Conservation (phyloP, 2,329 filamentous ascomycete species). For the Colletotrichum lentis region DNA sequence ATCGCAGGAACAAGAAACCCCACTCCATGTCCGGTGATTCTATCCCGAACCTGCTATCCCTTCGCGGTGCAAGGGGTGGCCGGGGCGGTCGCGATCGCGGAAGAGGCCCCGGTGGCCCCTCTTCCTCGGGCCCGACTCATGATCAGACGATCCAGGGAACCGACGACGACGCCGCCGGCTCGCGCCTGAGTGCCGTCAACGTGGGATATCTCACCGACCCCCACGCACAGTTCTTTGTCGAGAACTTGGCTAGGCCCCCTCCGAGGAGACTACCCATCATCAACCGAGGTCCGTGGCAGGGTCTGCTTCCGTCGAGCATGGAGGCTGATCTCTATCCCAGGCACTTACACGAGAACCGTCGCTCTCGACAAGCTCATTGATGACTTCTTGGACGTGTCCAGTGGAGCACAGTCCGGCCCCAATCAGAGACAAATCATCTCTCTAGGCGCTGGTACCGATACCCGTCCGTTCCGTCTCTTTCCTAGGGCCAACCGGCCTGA, state of each 20-base stretch:
- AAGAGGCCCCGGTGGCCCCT: constrained; percentile 44
- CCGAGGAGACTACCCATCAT: constrained; percentile 85
- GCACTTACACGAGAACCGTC: constrained; percentile 89
- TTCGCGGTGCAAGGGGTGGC: constrained; percentile 57
- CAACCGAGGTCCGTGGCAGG: constrained; percentile 75
- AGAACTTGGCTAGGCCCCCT: constrained; percentile 54
- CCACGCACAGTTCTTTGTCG: constrained; percentile 77
- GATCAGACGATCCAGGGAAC: constrained; percentile 87
- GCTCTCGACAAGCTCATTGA: constrained; percentile 82
- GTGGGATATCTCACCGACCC: constrained; percentile 85
- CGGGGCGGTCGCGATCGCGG: constrained; percentile 48
- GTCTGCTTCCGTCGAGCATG: constrained; percentile 38
- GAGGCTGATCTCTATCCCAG: constrained; percentile 53
- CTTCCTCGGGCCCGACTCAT: constrained; percentile 53
- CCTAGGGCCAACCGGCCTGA: constrained; percentile 49
- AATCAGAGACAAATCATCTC: constrained; percentile 80
- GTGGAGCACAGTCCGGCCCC: constrained; percentile 39
- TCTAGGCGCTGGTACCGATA: constrained; percentile 92
- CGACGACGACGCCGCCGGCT: constrained; percentile 89
- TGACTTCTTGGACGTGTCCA: constrained; percentile 67
- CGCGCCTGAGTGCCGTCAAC: constrained; percentile 86
- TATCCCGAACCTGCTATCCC: constrained; percentile 80
- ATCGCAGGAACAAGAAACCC: constrained; percentile 10
- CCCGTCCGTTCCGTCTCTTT: constrained; percentile 81
- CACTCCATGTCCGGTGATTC: constrained; percentile 72